Conservation (phyloP, 768 basidiomycete species). For the Kwoniella dendrophila region DNA sequence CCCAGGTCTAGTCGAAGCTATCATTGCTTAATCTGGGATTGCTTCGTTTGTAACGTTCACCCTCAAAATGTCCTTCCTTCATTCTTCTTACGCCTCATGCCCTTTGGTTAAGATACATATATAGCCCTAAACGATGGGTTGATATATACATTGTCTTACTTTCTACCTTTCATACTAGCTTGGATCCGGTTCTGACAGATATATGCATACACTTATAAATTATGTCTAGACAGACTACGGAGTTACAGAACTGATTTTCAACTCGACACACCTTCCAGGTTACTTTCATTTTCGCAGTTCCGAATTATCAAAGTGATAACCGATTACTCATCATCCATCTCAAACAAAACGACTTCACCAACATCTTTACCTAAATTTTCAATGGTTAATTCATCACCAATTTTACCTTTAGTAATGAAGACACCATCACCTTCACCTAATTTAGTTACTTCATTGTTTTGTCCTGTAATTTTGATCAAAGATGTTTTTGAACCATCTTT, state of each 20-base stretch:
- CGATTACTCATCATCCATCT: constrained; percentile 61
- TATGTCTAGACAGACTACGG: too few species aligned
- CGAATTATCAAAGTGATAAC: background rate
- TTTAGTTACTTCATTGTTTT: constrained; percentile 59
- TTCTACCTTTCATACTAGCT: too few species aligned
- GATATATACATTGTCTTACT: too few species aligned
- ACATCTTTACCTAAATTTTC: constrained; percentile 67
- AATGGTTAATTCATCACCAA: constrained; percentile 58
- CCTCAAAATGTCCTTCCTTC: too few species aligned
- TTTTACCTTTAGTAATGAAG: constrained; percentile 64
- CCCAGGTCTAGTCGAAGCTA: constrained; percentile 17
- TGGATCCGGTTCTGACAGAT: too few species aligned
- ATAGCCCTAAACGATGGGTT: too few species aligned
- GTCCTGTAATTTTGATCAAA: constrained; percentile 61
- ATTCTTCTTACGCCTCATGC: too few species aligned
- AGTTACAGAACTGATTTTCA: too few species aligned
- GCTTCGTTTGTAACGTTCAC: background rate
- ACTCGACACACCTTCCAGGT: too few species aligned
- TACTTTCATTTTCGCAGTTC: too few species aligned
- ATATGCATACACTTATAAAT: too few species aligned
- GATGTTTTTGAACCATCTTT: constrained; percentile 59
- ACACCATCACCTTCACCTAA: constrained; percentile 86
- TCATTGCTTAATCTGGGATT: constrained; percentile 13
- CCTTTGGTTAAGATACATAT: too few species aligned
- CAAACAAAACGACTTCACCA: constrained; percentile 79